Evolutionary conservation across 371 early-diverging fungal species (phyloP).

Genomic region (Dichotomocladium elegans): DNA sequence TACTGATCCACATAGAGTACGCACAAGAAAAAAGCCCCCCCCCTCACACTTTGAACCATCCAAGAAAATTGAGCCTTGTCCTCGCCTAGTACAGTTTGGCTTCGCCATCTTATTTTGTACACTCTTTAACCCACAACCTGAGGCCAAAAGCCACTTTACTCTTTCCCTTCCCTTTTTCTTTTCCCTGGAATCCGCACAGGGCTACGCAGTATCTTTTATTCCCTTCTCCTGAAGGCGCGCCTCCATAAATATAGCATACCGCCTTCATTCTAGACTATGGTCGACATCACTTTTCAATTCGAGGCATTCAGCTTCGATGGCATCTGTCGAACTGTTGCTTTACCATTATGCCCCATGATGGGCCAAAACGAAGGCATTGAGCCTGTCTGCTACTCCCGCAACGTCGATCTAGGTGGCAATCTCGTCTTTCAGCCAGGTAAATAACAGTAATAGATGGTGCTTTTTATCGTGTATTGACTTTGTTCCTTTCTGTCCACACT

Average conservation of each 20-base stretch:
- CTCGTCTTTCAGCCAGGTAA: slow-evolving; percentile 91
- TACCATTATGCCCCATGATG: slow-evolving; percentile 87
- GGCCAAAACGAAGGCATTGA: slow-evolving; percentile 70
- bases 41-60: no score
- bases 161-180: no score
- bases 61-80: no score
- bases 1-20: no score
- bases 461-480: no score
- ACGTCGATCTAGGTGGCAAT: slow-evolving; percentile 74
- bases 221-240: not conserved
- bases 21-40: no score
- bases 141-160: no score
- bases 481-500: not conserved
- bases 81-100: no score
- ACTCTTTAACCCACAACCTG: no score
- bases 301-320: slow-evolving; percentile 81
- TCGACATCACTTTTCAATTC: slow-evolving; percentile 46
- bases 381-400: slow-evolving; percentile 90
- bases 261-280: slow-evolving; percentile 17
- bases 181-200: no score
- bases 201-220: not conserved
- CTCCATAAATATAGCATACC: not conserved
- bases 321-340: slow-evolving; percentile 78
- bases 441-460: no score
- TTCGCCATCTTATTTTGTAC: no score